phyloP scores from a whole-genome alignment of 192 early-diverging fungal species.

The Coemansia sp. region DNA sequence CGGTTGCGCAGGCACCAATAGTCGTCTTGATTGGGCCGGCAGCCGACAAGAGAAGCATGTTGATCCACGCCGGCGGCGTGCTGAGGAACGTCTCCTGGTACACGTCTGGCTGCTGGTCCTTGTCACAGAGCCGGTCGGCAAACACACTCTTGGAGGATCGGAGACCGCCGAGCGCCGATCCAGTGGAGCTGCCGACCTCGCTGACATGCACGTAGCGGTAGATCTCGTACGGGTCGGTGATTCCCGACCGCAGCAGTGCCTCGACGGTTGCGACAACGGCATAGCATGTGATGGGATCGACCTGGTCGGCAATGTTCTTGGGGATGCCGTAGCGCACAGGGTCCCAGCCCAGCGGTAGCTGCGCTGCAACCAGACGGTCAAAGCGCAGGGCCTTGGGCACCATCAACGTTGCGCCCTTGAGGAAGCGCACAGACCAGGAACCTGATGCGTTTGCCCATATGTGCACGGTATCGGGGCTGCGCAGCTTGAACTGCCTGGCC shows the following conservation, averaged over 20 bases:
- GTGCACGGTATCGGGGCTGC: slow-evolving; percentile 74
- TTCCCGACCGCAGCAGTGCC: slow-evolving; percentile 82
- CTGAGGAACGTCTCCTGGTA: slow-evolving; percentile 96
- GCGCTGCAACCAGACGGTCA: slow-evolving; percentile 83
- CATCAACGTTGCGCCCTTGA: slow-evolving; percentile 82
- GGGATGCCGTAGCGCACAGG: slow-evolving; percentile 88
- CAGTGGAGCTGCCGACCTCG: slow-evolving; percentile 86
- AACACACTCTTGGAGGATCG: slow-evolving; percentile 69
- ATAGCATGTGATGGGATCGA: slow-evolving; percentile 88
- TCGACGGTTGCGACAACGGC: slow-evolving; percentile 87
- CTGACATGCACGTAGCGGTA: slow-evolving; percentile 91
- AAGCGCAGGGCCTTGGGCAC: slow-evolving; percentile 92
- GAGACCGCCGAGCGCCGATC: slow-evolving; percentile 86
- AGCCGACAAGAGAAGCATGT: slow-evolving; percentile 88
- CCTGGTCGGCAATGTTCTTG: slow-evolving; percentile 81
- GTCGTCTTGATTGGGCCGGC: slow-evolving; percentile 81
- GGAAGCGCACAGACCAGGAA: slow-evolving; percentile 71
- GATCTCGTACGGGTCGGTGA: slow-evolving; percentile 96
- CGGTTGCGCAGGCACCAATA: slow-evolving; percentile 91
- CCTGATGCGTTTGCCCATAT: slow-evolving; percentile 46
- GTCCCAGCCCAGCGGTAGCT: slow-evolving; percentile 92
- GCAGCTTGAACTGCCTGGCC: slow-evolving; percentile 77
- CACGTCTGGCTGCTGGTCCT: slow-evolving; percentile 84
- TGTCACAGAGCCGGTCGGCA: slow-evolving; percentile 73
- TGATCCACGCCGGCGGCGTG: slow-evolving; percentile 95